Conservation (phyloP, 2,329 filamentous ascomycete species). For the Clarireedia monteithiana region DNA sequence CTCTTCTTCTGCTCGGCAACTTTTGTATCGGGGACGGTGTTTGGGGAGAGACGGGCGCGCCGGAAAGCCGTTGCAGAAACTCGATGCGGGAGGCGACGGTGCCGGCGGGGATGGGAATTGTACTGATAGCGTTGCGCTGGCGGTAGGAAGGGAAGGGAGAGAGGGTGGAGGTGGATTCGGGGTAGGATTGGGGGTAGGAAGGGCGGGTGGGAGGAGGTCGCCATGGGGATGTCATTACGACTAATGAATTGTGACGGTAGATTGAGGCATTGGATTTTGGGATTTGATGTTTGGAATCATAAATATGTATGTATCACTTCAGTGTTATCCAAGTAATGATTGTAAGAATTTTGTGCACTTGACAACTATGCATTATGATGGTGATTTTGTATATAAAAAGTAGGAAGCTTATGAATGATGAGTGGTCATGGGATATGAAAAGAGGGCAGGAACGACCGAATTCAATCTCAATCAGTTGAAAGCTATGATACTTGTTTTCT, state of each 20-base stretch:
- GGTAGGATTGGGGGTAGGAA: not conserved
- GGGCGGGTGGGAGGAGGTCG: not conserved
- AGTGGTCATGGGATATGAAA: not conserved
- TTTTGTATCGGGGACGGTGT: not conserved
- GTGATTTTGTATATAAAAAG: not conserved
- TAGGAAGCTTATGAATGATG: not conserved
- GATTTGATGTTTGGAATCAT: too few species aligned
- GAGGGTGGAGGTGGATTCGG: not conserved
- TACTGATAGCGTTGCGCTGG: not conserved
- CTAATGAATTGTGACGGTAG: too few species aligned
- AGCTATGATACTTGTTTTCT: constrained; percentile 9
- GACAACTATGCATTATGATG: constrained; percentile 7
- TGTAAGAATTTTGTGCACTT: not conserved
- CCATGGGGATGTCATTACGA: not conserved
- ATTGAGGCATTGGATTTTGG: too few species aligned
- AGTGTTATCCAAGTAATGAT: not conserved
- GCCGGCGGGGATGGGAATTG: constrained; percentile 24
- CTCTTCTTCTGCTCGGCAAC: not conserved
- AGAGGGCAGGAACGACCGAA: constrained; percentile 9
- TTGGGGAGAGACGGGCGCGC: not conserved
- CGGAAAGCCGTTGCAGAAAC: constrained; percentile 27
- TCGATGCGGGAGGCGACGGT: constrained; percentile 31
- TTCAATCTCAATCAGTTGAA: not conserved
- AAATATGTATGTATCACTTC: too few species aligned
- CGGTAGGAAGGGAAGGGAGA: not conserved